phyloP scores from a whole-genome alignment of 1,284 basidiomycete genomes.

The Omphalotus olearius region DNA sequence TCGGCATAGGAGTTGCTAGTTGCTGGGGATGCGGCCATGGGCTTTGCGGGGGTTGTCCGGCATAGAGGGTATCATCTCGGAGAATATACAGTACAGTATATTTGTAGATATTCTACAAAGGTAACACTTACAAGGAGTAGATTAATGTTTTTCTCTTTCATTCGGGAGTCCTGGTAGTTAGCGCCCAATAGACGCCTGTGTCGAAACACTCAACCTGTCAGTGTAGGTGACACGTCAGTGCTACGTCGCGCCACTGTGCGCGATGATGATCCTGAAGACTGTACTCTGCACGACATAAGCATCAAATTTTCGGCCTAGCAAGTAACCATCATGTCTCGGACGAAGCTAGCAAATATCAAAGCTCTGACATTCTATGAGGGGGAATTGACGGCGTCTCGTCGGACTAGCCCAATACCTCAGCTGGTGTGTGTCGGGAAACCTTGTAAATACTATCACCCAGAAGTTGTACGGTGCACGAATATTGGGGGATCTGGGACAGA shows the following conservation, averaged over 20 bases:
- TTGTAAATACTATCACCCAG: constrained; percentile 74
- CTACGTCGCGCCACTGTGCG: not conserved
- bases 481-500: constrained; percentile 72
- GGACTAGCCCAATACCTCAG: constrained; percentile 70
- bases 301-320: too few relatives aligned
- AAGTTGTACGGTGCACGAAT: constrained; percentile 82
- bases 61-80: constrained; percentile 18
- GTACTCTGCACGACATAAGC: not conserved
- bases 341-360: constrained; percentile 65
- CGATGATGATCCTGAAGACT: not conserved
- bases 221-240: not conserved
- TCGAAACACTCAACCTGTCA: not conserved
- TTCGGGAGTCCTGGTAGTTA: too few relatives aligned
- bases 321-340: constrained; percentile 49
- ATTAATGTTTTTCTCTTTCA: too few relatives aligned
- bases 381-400: constrained; percentile 58
- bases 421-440: constrained; percentile 77
- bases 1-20: constrained; percentile 70
- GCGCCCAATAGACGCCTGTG: too few relatives aligned
- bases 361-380: constrained; percentile 81
- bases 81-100: not conserved
- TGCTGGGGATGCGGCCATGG: constrained; percentile 84
- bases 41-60: constrained; percentile 64
- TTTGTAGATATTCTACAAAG: not conserved
- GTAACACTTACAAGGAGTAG: too few relatives aligned